Evolutionary conservation across 805 yeast genomes (phyloP), one percentile per base, ranked within the genome.

Genomic region (Yarrowia deformans): DNA sequence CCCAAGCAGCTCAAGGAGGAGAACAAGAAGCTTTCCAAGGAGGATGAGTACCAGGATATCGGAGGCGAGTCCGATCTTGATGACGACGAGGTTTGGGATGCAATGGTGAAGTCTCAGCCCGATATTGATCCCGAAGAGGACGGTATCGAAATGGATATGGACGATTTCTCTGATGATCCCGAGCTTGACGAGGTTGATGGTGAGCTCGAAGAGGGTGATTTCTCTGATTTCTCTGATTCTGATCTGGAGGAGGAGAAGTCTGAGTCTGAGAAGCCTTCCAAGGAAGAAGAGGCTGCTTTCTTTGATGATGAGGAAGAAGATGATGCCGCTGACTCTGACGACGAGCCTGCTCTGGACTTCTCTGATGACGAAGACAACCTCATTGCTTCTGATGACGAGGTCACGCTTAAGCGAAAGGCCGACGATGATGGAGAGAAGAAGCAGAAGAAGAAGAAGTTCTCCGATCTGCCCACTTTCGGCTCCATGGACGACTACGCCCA

Each of bases 401-500:
- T 72, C 40, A 71, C 72, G 6, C 61, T 70, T 10, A 49, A 74
- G 40, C 68, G 72, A 61, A 69, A 71, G 63, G 75, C 68, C 39
- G 72, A 69, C 40, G 46, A 69, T 54, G 52, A 74, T 64, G 69
- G 78, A 72, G 66, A 60, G 18, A 72, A 76, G 74, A 81, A 80
- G 72, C 73, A 82, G 19, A 87, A 85, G 81, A 86, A 82, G 76
- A 79, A 82, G 56, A 88, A 85, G 77, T 80, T 90, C 74, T 88
- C 85, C 75, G 86, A 84, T 58, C 81, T 93, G 70, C 98, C 98
- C 29, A 83, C 87, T 23, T 93, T 92, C 81, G 98, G 97, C 1
- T 88, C 93, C 56, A 97, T 88, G 10, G 97, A 90, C 50, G 97
- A 90, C 71, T 93, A 92, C 76, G 88, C 94, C 35, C 83, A 90